phyloP scores from a whole-genome alignment of 305 asterid genomes.

The Euphrasia arctica region DNA sequence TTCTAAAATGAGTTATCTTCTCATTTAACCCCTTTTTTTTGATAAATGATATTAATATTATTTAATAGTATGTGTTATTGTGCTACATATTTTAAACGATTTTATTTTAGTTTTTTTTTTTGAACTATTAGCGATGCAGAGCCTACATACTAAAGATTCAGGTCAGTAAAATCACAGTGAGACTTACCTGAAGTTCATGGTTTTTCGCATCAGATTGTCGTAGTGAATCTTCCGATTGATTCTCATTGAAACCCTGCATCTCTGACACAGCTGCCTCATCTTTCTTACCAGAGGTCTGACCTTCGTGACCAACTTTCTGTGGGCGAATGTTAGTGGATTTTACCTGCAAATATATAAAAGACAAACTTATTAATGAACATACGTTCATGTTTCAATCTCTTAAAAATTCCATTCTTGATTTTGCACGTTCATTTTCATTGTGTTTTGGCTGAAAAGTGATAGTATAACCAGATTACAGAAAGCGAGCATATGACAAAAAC shows the following conservation, averaged over 20 bases:
- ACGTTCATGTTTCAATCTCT: constrained; percentile 9
- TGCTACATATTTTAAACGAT: too few species aligned
- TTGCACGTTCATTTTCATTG: background rate
- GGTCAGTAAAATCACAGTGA: constrained; percentile 11
- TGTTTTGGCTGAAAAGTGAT: background rate
- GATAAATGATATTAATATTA: too few species aligned
- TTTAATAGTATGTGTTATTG: too few species aligned
- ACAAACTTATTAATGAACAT: constrained; percentile 2
- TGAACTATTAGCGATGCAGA: background rate
- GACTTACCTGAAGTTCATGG: constrained; percentile 48
- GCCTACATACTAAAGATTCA: background rate
- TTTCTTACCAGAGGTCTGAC: constrained; percentile 39
- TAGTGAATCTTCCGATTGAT: constrained; percentile 32
- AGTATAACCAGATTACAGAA: background rate
- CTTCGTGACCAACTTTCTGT: constrained; percentile 55
- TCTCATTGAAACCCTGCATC: constrained; percentile 34
- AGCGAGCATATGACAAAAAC: constrained; percentile 9
- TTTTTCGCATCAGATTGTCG: constrained; percentile 37
- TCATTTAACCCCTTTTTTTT: too few species aligned
- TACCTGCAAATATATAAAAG: constrained; percentile 34
- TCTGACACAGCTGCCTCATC: constrained; percentile 45
- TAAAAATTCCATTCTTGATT: constrained; percentile 5
- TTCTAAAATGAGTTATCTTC: too few species aligned
- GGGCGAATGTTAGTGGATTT: constrained; percentile 49
- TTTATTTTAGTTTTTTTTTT: too few species aligned